phyloP scores from a whole-genome alignment of 805 yeast species.

The Candida khao-thaluensis region DNA sequence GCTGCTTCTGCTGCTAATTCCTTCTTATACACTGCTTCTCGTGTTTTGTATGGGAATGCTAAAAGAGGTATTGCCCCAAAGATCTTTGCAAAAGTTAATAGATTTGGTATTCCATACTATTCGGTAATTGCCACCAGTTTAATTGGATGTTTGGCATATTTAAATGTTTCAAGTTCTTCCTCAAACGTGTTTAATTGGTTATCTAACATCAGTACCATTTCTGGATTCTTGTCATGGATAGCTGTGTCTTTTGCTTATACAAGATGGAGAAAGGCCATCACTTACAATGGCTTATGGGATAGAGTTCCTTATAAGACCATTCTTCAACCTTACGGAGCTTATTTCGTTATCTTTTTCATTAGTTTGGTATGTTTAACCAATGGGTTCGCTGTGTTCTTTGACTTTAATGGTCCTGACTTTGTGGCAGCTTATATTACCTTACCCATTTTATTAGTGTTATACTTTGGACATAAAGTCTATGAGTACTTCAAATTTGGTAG shows the following conservation, averaged over 20 bases:
- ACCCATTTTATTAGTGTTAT: constrained; percentile 27
- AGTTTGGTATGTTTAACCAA: constrained; percentile 29
- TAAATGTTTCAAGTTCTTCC: constrained; percentile 51
- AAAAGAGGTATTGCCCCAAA: constrained; percentile 21
- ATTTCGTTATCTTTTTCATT: constrained; percentile 22
- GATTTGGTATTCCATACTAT: constrained; percentile 17
- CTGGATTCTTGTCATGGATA: constrained; percentile 62
- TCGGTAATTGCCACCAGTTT: constrained; percentile 20
- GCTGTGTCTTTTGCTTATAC: constrained; percentile 57
- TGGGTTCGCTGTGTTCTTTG: constrained; percentile 34
- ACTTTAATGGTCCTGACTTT: constrained; percentile 27
- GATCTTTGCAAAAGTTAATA: constrained; percentile 16
- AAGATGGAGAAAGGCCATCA: constrained; percentile 48
- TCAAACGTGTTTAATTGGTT: constrained; percentile 70
- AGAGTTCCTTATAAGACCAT: constrained; percentile 26
- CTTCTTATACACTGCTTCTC: constrained; percentile 26
- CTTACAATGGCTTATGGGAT: constrained; percentile 11
- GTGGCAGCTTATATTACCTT: constrained; percentile 36
- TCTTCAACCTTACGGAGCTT: constrained; percentile 33
- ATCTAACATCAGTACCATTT: constrained; percentile 67
- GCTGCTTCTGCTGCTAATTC: constrained; percentile 65
- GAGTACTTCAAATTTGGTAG: constrained; percentile 1
- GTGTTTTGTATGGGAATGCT: constrained; percentile 26
- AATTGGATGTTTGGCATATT: constrained; percentile 26
- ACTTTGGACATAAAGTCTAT: constrained; percentile 29